Conservation (phyloP, 1,284 basidiomycete genomes). For the Trametes pubescens region DNA sequence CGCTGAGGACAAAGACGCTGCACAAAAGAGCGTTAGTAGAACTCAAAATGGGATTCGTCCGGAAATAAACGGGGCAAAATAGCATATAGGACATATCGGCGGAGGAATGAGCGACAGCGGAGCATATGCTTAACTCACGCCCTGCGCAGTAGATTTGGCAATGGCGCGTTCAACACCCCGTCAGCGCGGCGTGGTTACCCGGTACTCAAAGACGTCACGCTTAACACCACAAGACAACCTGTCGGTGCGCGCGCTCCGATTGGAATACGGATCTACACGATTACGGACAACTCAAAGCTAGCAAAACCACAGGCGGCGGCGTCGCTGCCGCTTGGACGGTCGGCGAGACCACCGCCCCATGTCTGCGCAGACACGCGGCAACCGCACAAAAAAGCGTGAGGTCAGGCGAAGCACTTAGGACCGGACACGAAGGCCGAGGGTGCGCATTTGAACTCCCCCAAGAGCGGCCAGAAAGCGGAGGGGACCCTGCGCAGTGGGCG, state of each 20-base stretch:
- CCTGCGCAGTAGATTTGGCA: background rate
- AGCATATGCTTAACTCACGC: background rate
- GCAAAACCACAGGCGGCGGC: background rate
- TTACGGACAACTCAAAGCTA: background rate
- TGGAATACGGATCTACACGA: background rate
- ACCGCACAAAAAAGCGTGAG: background rate
- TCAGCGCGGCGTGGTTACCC: background rate
- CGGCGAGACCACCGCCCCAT: background rate
- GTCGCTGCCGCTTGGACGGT: background rate
- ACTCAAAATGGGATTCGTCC: background rate
- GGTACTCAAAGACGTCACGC: background rate
- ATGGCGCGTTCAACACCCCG: background rate
- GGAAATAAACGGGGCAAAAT: background rate
- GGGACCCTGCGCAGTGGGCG: background rate
- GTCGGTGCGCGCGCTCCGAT: slow-evolving; percentile 5
- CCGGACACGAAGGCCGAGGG: background rate
- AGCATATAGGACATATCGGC: background rate
- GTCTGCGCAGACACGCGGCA: background rate
- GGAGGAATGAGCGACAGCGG: background rate
- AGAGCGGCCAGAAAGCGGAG: background rate
- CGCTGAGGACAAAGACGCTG: slow-evolving; percentile 50
- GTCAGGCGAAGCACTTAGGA: background rate
- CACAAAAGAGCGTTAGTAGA: slow-evolving; percentile 1
- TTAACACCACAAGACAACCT: background rate
- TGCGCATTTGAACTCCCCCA: background rate